phyloP scores from a whole-genome alignment of 768 basidiomycete species.

The Phylloporus scabripes region DNA sequence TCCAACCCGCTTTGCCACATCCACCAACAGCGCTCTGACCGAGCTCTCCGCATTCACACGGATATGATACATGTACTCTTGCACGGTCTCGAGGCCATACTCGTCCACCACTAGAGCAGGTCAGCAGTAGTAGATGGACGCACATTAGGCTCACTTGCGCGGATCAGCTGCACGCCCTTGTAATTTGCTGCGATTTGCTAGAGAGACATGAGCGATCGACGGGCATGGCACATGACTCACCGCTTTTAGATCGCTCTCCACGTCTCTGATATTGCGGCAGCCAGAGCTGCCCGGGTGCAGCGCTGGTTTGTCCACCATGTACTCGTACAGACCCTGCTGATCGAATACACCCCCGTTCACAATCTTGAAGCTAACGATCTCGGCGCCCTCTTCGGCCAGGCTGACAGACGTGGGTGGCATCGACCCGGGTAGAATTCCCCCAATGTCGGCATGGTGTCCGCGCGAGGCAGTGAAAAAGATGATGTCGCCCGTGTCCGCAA shows the following conservation, averaged over 20 bases:
- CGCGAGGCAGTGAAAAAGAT: slow-evolving; percentile 93
- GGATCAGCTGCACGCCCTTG: slow-evolving; percentile 84
- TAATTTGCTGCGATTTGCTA: slow-evolving; percentile 94
- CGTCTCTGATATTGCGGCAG: slow-evolving; percentile 80
- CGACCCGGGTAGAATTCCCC: slow-evolving; percentile 86
- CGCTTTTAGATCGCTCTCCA: slow-evolving; percentile 89
- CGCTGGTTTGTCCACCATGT: slow-evolving; percentile 79
- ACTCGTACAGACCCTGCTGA: slow-evolving; percentile 61
- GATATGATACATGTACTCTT: slow-evolving; percentile 92
- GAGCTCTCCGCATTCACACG: slow-evolving; percentile 82
- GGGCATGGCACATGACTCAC: slow-evolving; percentile 37
- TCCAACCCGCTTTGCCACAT: slow-evolving; percentile 66
- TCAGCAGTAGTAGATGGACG: slow-evolving; percentile 7
- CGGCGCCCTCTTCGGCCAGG: slow-evolving; percentile 91
- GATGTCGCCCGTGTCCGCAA: slow-evolving; percentile 61
- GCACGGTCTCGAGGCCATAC: slow-evolving; percentile 80
- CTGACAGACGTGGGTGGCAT: slow-evolving; percentile 94
- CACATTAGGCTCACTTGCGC: slow-evolving; percentile 50
- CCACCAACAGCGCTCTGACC: slow-evolving; percentile 75
- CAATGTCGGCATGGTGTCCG: slow-evolving; percentile 92
- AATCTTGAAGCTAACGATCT: slow-evolving; percentile 88
- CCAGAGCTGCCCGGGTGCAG: slow-evolving; percentile 83
- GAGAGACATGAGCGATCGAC: not conserved
- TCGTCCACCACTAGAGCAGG: slow-evolving; percentile 66
- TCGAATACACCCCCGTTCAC: slow-evolving; percentile 81